A percentile compares a stretch with the other conserved stretches of the same genome.
phyloP scores from a whole-genome alignment of 2,329 filamentous ascomycete species.

The Monosporascus sp. region DNA sequence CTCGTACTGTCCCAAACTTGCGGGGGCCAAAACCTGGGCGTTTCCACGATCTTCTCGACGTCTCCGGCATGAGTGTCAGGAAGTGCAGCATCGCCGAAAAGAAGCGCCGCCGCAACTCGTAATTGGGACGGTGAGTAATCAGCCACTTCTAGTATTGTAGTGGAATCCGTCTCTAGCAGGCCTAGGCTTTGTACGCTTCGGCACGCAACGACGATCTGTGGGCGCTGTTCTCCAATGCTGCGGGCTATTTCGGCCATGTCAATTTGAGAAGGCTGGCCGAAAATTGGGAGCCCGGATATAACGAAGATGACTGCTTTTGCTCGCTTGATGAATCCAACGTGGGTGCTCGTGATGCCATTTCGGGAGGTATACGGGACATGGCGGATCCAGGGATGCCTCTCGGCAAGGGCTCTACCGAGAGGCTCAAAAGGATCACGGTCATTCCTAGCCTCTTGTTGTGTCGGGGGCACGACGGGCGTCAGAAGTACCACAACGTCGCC shows the following conservation, averaged over 20 bases:
- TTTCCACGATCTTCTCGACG: constrained; percentile 25
- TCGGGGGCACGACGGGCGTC: constrained; percentile 49
- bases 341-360: constrained; percentile 57
- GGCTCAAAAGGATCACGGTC: constrained; percentile 66
- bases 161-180: constrained; percentile 36
- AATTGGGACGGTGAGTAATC: constrained; percentile 44
- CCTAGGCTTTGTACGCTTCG: constrained; percentile 36
- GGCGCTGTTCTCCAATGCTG: constrained; percentile 40
- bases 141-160: constrained; percentile 45
- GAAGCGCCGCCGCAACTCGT: constrained; percentile 42
- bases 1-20: constrained; percentile 27
- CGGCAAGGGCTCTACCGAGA: constrained; percentile 58
- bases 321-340: constrained; percentile 56
- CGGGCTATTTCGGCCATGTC: constrained; percentile 42
- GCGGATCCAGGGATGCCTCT: constrained; percentile 54
- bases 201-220: constrained; percentile 48
- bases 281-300: constrained; percentile 42
- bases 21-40: constrained; percentile 35
- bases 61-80: constrained; percentile 14
- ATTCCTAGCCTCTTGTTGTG: constrained; percentile 34
- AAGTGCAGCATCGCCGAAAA: constrained; percentile 38
- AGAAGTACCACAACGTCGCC: constrained; percentile 55
- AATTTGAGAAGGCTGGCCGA: constrained; percentile 46
- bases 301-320: constrained; percentile 58
- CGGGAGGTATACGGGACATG: constrained; percentile 67